A percentile compares a stretch with the other conserved stretches of the same genome.
phyloP scores from a whole-genome alignment of 2,329 filamentous ascomycete genomes.

The Chrysoporthe cubensis region DNA sequence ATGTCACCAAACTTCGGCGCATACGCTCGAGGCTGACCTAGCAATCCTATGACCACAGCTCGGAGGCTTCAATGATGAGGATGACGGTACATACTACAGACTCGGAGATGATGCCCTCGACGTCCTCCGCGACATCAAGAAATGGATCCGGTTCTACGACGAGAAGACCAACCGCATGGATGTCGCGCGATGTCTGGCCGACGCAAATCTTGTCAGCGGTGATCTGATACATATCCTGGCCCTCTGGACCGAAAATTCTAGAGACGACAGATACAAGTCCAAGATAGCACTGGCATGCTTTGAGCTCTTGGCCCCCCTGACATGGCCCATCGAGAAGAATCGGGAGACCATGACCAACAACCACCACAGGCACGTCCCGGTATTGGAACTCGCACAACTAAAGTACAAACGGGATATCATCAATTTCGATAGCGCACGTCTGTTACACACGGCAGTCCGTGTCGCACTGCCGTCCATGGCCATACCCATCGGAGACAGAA shows the following conservation, averaged over 20 bases:
- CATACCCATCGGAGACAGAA: slow-evolving; percentile 73
- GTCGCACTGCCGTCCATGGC: slow-evolving; percentile 87
- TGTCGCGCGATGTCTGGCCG: slow-evolving; percentile 87
- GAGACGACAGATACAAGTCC: slow-evolving; percentile 74
- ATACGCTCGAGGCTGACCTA: slow-evolving; percentile 31
- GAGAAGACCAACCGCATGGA: slow-evolving; percentile 93
- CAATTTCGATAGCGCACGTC: slow-evolving; percentile 75
- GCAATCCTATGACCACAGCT: slow-evolving; percentile 58
- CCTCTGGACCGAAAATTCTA: slow-evolving; percentile 74
- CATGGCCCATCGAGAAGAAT: slow-evolving; percentile 87
- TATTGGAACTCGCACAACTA: slow-evolving; percentile 84
- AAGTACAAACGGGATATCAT: slow-evolving; percentile 88
- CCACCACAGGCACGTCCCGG: slow-evolving; percentile 88
- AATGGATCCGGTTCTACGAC: slow-evolving; percentile 94
- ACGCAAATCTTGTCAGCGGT: slow-evolving; percentile 88
- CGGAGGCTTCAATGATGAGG: slow-evolving; percentile 78
- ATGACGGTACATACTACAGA: slow-evolving; percentile 76
- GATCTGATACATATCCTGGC: slow-evolving; percentile 90
- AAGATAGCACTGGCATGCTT: slow-evolving; percentile 83
- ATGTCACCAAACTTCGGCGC: slow-evolving; percentile 5
- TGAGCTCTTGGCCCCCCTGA: slow-evolving; percentile 89
- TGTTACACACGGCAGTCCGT: slow-evolving; percentile 80
- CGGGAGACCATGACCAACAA: slow-evolving; percentile 85
- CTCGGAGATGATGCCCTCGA: slow-evolving; percentile 93
- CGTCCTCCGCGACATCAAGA: slow-evolving; percentile 88